These are phyloP conservation scores for Suhomyces taliae DNA, from an alignment of 1,139 yeast genomes.

Conservation along the genomic window DNA sequence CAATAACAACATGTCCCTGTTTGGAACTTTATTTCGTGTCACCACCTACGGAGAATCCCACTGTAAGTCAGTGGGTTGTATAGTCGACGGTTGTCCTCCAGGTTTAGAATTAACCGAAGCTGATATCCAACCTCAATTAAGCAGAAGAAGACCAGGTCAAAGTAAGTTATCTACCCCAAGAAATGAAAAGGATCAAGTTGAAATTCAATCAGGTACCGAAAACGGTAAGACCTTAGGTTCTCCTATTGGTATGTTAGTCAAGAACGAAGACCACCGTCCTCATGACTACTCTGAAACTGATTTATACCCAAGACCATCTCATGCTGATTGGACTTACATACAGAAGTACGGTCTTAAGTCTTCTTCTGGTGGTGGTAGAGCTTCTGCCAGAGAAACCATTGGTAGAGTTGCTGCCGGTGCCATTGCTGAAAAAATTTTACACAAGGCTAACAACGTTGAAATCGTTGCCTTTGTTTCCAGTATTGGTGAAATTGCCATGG, in stretches of 20 bases:
- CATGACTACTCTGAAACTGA: conserved; percentile 94
- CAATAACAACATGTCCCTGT: conserved; percentile 37
- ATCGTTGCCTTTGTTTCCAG: conserved; percentile 95
- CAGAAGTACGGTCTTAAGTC: conserved; percentile 91
- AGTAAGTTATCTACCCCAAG: conserved; percentile 90
- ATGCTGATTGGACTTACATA: conserved; percentile 93
- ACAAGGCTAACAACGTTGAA: conserved; percentile 78
- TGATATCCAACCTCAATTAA: conserved; percentile 92
- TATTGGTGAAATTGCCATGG: conserved; percentile 77
- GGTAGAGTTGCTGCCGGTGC: conserved; percentile 99
- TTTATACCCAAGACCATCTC: conserved; percentile 94
- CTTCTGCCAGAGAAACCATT: conserved; percentile 96
- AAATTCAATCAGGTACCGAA: conserved; percentile 94
- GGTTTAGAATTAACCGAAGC: conserved; percentile 80
- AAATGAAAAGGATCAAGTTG: conserved; percentile 89
- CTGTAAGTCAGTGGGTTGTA: conserved; percentile 98
- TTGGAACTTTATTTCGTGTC: conserved; percentile 55
- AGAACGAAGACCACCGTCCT: conserved; percentile 95
- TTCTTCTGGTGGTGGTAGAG: conserved; percentile 95
- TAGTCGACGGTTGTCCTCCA: conserved; percentile 98
- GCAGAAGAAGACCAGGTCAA: conserved; percentile 98
- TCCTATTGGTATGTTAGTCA: conserved; percentile 91
- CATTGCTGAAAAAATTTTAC: conserved; percentile 87
- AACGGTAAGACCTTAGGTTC: conserved; percentile 89
- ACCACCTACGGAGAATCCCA: conserved; percentile 98